phyloP scores from a whole-genome alignment of 2,329 filamentous ascomycete species.

The Neospermospora avenae region DNA sequence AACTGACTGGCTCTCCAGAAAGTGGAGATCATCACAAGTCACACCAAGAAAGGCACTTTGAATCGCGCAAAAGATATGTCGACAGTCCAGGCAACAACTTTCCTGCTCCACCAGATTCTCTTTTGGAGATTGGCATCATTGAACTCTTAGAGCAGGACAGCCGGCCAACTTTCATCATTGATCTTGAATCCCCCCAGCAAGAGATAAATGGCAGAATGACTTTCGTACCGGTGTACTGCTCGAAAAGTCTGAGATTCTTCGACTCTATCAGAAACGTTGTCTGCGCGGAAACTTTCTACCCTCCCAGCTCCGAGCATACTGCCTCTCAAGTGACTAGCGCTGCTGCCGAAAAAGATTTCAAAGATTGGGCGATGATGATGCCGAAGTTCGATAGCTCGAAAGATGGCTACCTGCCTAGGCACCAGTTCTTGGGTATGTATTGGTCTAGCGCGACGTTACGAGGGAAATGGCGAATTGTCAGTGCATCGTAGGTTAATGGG shows the following conservation, averaged over 20 bases:
- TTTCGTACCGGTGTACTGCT: conserved; percentile 16
- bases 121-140: conserved; percentile 21
- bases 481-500: conserved; percentile 40
- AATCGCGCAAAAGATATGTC: not conserved
- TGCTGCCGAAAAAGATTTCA: conserved; percentile 49
- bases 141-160: conserved; percentile 27
- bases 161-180: conserved; percentile 27
- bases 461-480: conserved; percentile 36
- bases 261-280: conserved; percentile 22
- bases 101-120: not conserved
- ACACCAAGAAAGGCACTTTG: not conserved
- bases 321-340: conserved; percentile 3
- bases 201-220: conserved; percentile 15
- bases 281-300: conserved; percentile 24
- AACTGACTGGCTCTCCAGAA: not conserved
- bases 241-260: conserved; percentile 24
- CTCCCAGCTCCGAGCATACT: not conserved
- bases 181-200: conserved; percentile 17
- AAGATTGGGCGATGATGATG: conserved; percentile 59
- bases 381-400: conserved; percentile 48
- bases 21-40: not conserved
- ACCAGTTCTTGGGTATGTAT: conserved; percentile 57
- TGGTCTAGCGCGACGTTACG: conserved; percentile 65
- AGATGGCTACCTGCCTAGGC: conserved; percentile 50
- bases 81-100: not conserved